Evolutionary conservation across 2,329 filamentous ascomycete genomes (phyloP).

Genomic region (Penicillium sp.): DNA sequence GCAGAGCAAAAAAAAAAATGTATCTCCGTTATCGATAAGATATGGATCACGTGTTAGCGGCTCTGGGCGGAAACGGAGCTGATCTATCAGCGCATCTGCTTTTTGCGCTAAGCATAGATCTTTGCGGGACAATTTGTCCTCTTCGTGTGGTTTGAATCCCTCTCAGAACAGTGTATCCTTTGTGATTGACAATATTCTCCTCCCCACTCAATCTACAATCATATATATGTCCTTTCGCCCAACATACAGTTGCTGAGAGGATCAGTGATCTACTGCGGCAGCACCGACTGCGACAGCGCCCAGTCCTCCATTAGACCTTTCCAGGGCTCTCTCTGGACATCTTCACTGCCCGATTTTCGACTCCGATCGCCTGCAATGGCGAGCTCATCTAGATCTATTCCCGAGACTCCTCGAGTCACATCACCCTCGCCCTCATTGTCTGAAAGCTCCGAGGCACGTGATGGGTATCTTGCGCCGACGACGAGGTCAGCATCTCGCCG

Average conservation of each 20-base stretch:
- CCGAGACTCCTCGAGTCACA: slow-evolving; percentile 78
- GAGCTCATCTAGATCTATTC: slow-evolving; percentile 52
- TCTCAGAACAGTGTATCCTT: no score
- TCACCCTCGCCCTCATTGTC: slow-evolving; percentile 74
- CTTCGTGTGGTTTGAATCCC: background rate
- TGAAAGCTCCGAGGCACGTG: slow-evolving; percentile 43
- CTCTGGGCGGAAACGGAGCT: slow-evolving; percentile 13
- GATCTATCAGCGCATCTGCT: slow-evolving; percentile 12
- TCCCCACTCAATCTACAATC: no score
- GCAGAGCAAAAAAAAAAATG: slow-evolving; percentile 12
- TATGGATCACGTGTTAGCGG: slow-evolving; percentile 25
- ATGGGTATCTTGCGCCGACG: slow-evolving; percentile 65
- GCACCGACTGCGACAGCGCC: slow-evolving; percentile 19
- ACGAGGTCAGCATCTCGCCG: slow-evolving; percentile 65
- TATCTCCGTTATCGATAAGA: slow-evolving; percentile 29
- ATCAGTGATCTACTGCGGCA: slow-evolving; percentile 17
- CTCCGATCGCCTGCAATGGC: slow-evolving; percentile 35
- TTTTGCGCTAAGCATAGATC: slow-evolving; percentile 7
- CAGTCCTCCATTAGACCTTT: slow-evolving; percentile 17
- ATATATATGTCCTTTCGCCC: slow-evolving; percentile 20
- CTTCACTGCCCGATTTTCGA: slow-evolving; percentile 47
- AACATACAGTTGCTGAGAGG: slow-evolving; percentile 30
- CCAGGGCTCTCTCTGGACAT: slow-evolving; percentile 21
- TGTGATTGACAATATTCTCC: no score
- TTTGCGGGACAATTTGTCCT: background rate